Evolutionary conservation across 176 grass and related monocot genomes (phyloP), one percentile per base, ranked within the genome.

Genomic region (Musa beccarii): DNA sequence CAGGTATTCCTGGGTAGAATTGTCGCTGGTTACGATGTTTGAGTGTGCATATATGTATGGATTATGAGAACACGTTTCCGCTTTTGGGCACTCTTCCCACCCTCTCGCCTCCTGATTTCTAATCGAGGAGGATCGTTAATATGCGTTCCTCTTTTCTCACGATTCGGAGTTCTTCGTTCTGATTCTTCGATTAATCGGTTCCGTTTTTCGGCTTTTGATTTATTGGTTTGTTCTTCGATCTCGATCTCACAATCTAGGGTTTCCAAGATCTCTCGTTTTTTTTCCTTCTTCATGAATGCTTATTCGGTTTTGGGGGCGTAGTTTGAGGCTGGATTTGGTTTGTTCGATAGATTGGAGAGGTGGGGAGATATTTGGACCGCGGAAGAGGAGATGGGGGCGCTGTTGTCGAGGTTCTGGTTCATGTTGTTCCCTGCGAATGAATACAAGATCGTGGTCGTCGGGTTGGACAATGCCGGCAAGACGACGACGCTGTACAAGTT

Each of bases 401-500:
- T 92, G 69, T 79, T 99, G 80, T 99, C 95, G 70, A 82, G 90
- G 72, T 88, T 99, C 73, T 99, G 95, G 95, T 99, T 99, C 89
- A 74, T 94, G 73, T 80, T 94, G 82, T 99, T 99, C 79, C 95
- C 91, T 0, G 86, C 90, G 51, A 93, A 84, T 66, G 95, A 99
- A 91, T 99, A 94, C 83, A 99, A 99, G 91, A 93, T 99, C 76
- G 91, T 99, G 24, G 91, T 99, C 2, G 91, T 99, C 10, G 91
- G 95, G 50, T 84, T 99, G 50, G 95, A 99, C 84, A 99, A 99
- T 85, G 91, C 95, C 11, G 91, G 91, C 3, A 99, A 94, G 85
- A 99, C 95, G 66, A 99, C 95, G 59, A 94, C 95, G 24, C 90
- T 92, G 50, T 99, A 99, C 84, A 99, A 99, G 73, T 79, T 99